Percentiles rank a stretch among this genome's conserved stretches.
phyloP scores from a whole-genome alignment of 2,329 filamentous ascomycete genomes.

The Lachnellula subtilissima region DNA sequence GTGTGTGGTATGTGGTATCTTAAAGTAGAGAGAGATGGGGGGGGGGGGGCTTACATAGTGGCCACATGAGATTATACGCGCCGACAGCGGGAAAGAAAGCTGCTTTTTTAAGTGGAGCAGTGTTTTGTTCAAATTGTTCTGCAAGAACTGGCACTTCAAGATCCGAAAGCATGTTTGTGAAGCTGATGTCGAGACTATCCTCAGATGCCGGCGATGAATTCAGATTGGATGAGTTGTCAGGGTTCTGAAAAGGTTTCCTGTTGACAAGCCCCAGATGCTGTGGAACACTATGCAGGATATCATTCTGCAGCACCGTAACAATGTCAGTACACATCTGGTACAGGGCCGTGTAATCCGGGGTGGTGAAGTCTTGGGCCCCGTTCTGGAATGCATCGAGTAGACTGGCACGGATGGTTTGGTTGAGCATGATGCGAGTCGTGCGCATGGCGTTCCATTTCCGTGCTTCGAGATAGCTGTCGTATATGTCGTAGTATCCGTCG shows the following conservation, averaged over 20 bases:
- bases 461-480: constrained; percentile 15
- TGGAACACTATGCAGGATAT: constrained; percentile 17
- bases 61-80: constrained; percentile 21
- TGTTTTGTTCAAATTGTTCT: neutral
- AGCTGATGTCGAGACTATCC: neutral
- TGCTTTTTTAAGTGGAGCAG: neutral
- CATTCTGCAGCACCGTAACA: constrained; percentile 14
- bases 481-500: constrained; percentile 17
- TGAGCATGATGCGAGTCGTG: constrained; percentile 13
- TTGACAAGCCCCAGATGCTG: constrained; percentile 14
- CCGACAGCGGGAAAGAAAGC: constrained; percentile 5
- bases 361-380: constrained; percentile 6
- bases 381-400: constrained; percentile 8
- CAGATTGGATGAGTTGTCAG: neutral
- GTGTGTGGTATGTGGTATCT: too few relatives aligned
- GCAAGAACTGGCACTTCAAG: neutral
- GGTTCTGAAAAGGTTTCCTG: constrained; percentile 8
- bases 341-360: neutral
- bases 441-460: constrained; percentile 19
- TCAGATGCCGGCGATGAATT: neutral
- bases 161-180: neutral
- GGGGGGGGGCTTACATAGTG: constrained; percentile 4
- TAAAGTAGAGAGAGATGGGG: neutral
- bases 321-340: constrained; percentile 11
- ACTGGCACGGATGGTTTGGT: constrained; percentile 14